These are phyloP conservation scores for Chytriomyces confervae DNA, from an alignment of 192 early-diverging fungal species.

Conservation along the genomic window DNA sequence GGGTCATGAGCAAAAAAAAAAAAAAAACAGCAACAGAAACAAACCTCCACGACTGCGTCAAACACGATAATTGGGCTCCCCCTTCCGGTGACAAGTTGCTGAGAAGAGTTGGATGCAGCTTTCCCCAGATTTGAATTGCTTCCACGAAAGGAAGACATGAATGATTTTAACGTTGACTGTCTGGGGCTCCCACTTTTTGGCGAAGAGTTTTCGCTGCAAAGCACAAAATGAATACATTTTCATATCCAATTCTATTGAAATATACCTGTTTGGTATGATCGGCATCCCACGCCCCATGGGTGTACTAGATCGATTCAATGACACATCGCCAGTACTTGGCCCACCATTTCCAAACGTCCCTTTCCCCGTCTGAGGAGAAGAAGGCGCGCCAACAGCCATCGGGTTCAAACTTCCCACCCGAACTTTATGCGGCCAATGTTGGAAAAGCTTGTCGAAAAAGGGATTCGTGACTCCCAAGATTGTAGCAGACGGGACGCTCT, in stretches of 20 bases:
- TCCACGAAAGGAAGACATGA: slow-evolving; percentile 37
- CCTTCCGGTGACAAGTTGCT: slow-evolving; percentile 16
- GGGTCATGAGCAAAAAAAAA: background rate
- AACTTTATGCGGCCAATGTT: slow-evolving; percentile 85
- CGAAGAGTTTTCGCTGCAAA: background rate
- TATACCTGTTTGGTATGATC: background rate
- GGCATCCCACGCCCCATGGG: slow-evolving; percentile 2
- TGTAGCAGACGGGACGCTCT: slow-evolving; percentile 19
- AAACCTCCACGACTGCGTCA: slow-evolving; percentile 37
- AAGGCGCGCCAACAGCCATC: background rate
- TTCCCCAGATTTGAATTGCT: background rate
- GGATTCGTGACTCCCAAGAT: slow-evolving; percentile 97
- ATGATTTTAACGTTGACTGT: slow-evolving; percentile 11
- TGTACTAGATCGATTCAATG: background rate
- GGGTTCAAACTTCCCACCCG: background rate
- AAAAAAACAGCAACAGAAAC: background rate
- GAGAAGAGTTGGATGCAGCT: slow-evolving; percentile 22
- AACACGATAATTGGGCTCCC: slow-evolving; percentile 43
- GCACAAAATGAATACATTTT: background rate
- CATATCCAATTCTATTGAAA: no score
- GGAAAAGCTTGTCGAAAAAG: slow-evolving; percentile 86
- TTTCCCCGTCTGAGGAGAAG: no score
- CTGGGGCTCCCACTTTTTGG: background rate
- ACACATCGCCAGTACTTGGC: background rate
- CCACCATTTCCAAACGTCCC: no score